phyloP scores from a whole-genome alignment of 2,329 filamentous ascomycete species.

The Fusarium sp. region DNA sequence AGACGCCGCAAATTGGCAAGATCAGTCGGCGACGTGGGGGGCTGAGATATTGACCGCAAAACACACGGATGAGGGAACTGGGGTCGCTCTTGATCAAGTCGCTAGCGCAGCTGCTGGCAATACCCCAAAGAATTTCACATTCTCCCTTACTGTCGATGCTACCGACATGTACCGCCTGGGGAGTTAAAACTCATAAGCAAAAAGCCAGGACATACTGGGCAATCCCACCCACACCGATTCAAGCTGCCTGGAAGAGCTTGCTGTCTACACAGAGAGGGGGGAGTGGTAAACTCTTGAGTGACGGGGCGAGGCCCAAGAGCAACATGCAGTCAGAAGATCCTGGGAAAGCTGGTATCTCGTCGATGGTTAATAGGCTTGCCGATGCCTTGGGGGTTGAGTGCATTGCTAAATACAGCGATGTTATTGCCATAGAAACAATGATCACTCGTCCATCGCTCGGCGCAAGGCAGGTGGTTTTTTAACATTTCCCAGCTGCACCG shows the following conservation, averaged over 20 bases:
- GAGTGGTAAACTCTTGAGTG: neutral
- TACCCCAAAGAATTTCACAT: neutral
- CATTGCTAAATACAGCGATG: neutral
- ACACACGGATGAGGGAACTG: neutral
- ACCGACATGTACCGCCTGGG: neutral
- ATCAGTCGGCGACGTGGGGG: neutral
- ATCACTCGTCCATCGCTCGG: neutral
- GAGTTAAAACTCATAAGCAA: neutral
- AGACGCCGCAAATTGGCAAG: neutral
- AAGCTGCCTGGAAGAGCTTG: neutral
- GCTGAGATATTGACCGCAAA: neutral
- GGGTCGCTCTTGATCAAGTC: neutral
- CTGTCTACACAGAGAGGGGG: no score
- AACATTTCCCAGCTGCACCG: no score
- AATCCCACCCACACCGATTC: neutral
- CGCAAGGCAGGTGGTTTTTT: no score
- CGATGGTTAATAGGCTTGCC: neutral
- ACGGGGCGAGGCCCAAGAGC: neutral
- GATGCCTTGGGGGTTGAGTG: neutral
- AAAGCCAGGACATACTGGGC: neutral
- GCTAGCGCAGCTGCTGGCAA: neutral
- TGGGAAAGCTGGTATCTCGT: neutral
- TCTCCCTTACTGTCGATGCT: neutral
- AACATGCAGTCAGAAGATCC: neutral
- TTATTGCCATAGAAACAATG: neutral